phyloP scores from a whole-genome alignment of 2,329 filamentous ascomycete species.

The Diaporthe humulicola region DNA sequence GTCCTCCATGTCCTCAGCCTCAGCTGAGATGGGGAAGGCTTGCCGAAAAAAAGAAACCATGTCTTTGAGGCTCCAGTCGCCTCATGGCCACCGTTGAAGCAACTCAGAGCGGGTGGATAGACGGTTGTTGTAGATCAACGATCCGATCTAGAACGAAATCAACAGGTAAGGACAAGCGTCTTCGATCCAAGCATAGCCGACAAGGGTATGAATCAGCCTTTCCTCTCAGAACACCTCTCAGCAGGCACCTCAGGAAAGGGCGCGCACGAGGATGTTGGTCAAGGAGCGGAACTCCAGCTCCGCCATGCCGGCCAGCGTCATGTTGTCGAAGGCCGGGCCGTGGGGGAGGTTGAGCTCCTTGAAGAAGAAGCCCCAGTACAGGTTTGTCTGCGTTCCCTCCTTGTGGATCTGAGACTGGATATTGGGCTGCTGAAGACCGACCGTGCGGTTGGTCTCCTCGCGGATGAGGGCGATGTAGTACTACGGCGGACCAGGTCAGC shows the following conservation, averaged over 20 bases:
- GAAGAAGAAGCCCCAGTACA: constrained; percentile 68
- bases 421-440: constrained; percentile 55
- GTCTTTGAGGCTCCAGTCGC: not conserved
- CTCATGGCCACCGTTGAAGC: not conserved
- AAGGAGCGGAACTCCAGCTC: constrained; percentile 62
- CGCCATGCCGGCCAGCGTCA: constrained; percentile 63
- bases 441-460: constrained; percentile 61
- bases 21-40: not conserved
- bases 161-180: not conserved
- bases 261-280: constrained; percentile 62
- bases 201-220: not conserved
- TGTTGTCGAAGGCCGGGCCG: constrained; percentile 58
- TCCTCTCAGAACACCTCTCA: not conserved
- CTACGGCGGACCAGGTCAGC: constrained; percentile 49
- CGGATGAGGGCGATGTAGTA: constrained; percentile 70
- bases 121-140: not conserved
- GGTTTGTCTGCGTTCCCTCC: constrained; percentile 50
- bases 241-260: constrained; percentile 44
- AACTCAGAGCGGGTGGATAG: not conserved
- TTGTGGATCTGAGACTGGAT: constrained; percentile 56
- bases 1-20: constrained; percentile 14
- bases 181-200: not conserved
- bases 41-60: not conserved
- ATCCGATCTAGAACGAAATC: constrained; percentile 14
- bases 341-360: constrained; percentile 58